Evolutionary conservation across 2,329 filamentous ascomycete species (phyloP).

Genomic region (Triangularia verruculosa): DNA sequence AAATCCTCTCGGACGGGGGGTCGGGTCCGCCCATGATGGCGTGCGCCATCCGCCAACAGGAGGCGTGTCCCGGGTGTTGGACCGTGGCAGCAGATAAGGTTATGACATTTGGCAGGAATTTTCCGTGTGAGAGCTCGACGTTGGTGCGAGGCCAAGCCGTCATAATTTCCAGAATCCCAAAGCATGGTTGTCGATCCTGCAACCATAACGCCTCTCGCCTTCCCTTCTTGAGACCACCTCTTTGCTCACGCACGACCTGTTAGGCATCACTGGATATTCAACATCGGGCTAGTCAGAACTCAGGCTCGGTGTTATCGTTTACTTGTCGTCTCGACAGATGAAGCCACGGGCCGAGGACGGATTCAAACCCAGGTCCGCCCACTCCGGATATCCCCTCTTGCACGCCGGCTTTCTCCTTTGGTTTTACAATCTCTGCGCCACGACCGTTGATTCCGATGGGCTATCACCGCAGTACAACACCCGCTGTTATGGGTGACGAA

Average conservation of each 20-base stretch:
- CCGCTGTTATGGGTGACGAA: not conserved
- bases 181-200: slow-evolving; percentile 9
- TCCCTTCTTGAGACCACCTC: not conserved
- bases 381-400: not conserved
- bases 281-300: not conserved
- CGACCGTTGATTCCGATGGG: slow-evolving; percentile 3
- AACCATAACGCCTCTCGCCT: not conserved
- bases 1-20: not conserved
- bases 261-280: not conserved
- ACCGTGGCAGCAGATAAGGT: slow-evolving; percentile 6
- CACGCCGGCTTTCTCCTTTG: not conserved
- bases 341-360: not conserved
- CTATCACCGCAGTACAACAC: not conserved
- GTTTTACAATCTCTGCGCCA: not conserved
- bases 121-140: not conserved
- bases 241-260: not conserved
- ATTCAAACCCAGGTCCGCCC: not conserved
- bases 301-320: not conserved
- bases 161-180: not conserved
- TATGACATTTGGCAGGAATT: slow-evolving; percentile 7
- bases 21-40: not conserved
- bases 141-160: slow-evolving; percentile 3
- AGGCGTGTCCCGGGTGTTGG: not conserved
- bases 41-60: not conserved
- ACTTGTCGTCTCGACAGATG: not conserved